Conservation (phyloP, 83 land plant species). For the Diphasiastrum complanatum region DNA sequence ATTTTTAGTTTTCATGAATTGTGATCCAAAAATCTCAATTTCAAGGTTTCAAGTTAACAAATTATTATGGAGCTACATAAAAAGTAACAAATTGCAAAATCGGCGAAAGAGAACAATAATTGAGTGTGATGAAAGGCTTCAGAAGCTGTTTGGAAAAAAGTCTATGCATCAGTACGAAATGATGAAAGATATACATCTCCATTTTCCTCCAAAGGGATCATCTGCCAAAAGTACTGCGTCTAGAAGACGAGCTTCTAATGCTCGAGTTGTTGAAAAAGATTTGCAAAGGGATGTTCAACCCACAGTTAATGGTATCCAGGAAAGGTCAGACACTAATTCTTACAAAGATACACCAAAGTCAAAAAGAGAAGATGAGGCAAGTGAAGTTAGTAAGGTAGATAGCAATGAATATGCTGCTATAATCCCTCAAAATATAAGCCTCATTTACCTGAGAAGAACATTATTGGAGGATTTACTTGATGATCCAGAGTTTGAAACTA, state of each 20-base stretch:
- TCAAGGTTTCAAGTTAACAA: constrained; percentile 61
- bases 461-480: constrained; percentile 70
- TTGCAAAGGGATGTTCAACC: neutral
- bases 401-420: constrained; percentile 83
- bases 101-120: constrained; percentile 73
- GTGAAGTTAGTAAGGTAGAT: constrained; percentile 36
- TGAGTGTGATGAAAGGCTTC: constrained; percentile 69
- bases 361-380: constrained; percentile 38
- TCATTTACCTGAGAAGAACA: constrained; percentile 66
- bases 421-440: constrained; percentile 60
- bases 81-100: constrained; percentile 73
- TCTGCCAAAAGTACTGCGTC: neutral
- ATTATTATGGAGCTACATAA: constrained; percentile 73
- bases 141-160: constrained; percentile 69
- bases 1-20: constrained; percentile 69
- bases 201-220: constrained; percentile 12
- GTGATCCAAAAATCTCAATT: constrained; percentile 50
- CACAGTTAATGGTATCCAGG: no score
- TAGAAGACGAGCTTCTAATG: neutral
- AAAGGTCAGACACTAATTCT: no score
- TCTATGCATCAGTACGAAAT: constrained; percentile 85
- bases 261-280: neutral
- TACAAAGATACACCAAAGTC: no score
- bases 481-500: constrained; percentile 55
- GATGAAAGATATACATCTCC: constrained; percentile 48